Percentiles rank a stretch among this genome's conserved stretches.
Conservation (phyloP, 257 asterid species). For the Penstemon newberryi region DNA sequence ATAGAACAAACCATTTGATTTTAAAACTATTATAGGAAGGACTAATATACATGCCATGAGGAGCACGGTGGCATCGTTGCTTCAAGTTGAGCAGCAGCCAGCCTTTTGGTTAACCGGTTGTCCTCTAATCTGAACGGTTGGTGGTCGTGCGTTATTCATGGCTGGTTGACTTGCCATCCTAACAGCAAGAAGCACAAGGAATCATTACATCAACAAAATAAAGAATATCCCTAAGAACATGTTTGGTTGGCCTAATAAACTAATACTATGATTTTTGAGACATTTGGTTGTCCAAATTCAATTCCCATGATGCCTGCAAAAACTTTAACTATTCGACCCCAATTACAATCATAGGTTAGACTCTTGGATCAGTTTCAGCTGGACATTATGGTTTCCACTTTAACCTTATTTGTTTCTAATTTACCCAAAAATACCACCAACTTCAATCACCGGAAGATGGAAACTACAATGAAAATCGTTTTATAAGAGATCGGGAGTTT, state of each 20-base stretch:
- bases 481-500: too few species aligned
- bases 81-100: conserved; percentile 81
- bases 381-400: too few species aligned
- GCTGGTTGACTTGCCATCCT: conserved; percentile 95
- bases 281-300: too few species aligned
- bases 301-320: neutral
- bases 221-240: neutral
- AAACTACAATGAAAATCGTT: too few species aligned
- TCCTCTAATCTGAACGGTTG: conserved; percentile 81
- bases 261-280: neutral
- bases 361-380: too few species aligned
- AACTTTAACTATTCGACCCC: too few species aligned
- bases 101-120: conserved; percentile 80
- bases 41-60: conserved; percentile 37
- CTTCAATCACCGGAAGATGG: too few species aligned
- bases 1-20: conserved; percentile 28
- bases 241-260: neutral
- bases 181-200: conserved; percentile 8
- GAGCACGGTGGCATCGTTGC: conserved; percentile 15
- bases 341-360: too few species aligned
- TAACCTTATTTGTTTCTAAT: too few species aligned
- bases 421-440: too few species aligned
- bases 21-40: conserved; percentile 31
- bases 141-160: conserved; percentile 69
- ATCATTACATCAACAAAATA: neutral